Evolutionary conservation across 2,329 filamentous ascomycete genomes (phyloP), one percentile per base, ranked within the genome.

Genomic region (Aspergillus glaucus): DNA sequence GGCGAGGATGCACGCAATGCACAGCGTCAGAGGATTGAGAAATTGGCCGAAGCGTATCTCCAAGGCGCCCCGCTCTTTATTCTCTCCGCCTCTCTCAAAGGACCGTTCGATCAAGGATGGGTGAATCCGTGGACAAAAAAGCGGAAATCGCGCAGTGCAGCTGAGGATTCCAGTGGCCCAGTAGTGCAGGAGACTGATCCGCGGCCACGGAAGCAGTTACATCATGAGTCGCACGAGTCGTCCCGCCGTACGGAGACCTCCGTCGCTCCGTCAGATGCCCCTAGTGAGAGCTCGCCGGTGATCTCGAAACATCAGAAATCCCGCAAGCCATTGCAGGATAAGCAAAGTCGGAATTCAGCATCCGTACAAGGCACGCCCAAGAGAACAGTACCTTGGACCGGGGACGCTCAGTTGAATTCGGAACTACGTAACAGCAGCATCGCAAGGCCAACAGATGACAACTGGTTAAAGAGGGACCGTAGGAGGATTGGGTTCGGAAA

Each of bases 21-120:
- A 6, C 75, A 72, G 55, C 63, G 62, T n/a, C 64, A 64, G 50
- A 66, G 70, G 50, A 70, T 75, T 42, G 72, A 76, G 58, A 62
- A 54, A 32, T 60, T 70, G 28, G 73, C 61, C 15, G 63, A 63
- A 41, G 61, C 67, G 7, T 75, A 76, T 58, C 57, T 74, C 36
- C 57, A 68, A 30, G 74, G 74, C 22, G 59, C 62, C 24, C 64
- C 65, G 14, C 58, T 74, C 8, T 75, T 74, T 48, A 75, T 77
- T 41, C 58, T 72, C 9, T 74, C 68, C 5, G 74, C 74, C 10
- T 65, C 66, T 7, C 60, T 77, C 17, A 67, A 62, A 40, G 75
- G 75, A 0, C 74, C 74, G 1, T 72, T 77, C 28, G 65, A 70
- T 4, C 50, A 64, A 21, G 64, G 57, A 22, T 77, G 75, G 75